Evolutionary conservation across 2,329 filamentous ascomycete species (phyloP).

Genomic region (Botryotinia convoluta): DNA sequence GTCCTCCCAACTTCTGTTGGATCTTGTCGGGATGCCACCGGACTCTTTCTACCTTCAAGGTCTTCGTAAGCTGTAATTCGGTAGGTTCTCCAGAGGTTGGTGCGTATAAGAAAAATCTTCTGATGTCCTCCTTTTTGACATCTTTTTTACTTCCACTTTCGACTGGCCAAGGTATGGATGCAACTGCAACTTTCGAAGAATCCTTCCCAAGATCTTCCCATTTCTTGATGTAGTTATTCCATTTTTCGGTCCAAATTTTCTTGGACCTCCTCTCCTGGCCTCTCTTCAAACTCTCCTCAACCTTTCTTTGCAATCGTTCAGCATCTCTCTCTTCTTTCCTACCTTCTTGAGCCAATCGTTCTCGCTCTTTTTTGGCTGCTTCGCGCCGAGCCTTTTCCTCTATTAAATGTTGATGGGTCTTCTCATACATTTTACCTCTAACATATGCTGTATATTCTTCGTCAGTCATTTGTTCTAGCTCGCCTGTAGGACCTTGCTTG

Average conservation of each 20-base stretch:
- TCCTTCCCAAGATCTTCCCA: constrained; percentile 55
- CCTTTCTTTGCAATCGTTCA: constrained; percentile 54
- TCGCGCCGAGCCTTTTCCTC: constrained; percentile 69
- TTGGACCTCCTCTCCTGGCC: constrained; percentile 57
- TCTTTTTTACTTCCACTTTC: constrained; percentile 55
- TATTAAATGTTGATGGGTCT: constrained; percentile 78
- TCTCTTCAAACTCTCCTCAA: constrained; percentile 66
- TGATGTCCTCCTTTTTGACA: constrained; percentile 54
- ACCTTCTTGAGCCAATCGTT: constrained; percentile 41
- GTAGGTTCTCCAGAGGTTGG: constrained; percentile 39
- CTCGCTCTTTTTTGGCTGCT: constrained; percentile 51
- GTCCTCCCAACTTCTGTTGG: constrained; percentile 77
- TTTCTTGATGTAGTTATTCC: constrained; percentile 60
- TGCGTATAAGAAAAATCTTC: constrained; percentile 59
- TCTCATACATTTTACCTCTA: constrained; percentile 90
- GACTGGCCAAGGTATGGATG: constrained; percentile 62
- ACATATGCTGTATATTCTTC: constrained; percentile 90
- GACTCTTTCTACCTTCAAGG: constrained; percentile 80
- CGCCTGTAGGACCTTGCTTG: constrained; percentile 46
- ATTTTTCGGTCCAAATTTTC: constrained; percentile 56
- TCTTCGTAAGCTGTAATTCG: constrained; percentile 43
- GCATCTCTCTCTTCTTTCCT: constrained; percentile 43
- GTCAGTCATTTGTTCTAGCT: constrained; percentile 83
- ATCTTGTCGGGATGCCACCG: constrained; percentile 98
- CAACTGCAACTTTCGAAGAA: constrained; percentile 47